Evolutionary conservation across 169 alveolate species (phyloP).

Genomic region (Theileria orientalis): DNA sequence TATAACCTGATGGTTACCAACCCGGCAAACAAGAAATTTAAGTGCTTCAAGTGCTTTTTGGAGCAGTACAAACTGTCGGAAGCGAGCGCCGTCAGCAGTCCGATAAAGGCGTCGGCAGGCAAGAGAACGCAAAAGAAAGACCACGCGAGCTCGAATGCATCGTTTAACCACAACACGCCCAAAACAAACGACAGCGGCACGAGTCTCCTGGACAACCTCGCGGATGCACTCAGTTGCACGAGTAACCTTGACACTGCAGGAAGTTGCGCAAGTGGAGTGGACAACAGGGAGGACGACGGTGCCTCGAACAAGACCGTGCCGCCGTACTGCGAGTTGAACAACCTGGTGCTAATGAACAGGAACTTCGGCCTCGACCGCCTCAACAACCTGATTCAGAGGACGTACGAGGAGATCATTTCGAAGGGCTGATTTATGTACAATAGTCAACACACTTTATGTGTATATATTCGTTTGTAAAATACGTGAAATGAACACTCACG

Average conservation of each 20-base stretch:
- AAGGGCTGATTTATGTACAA: neutral
- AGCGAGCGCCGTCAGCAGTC: neutral
- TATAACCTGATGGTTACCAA: neutral
- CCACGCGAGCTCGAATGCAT: neutral
- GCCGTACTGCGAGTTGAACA: slow-evolving; percentile 77
- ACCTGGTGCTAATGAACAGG: slow-evolving; percentile 60
- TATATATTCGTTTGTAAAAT: neutral
- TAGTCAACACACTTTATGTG: neutral
- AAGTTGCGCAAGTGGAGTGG: neutral
- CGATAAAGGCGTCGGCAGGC: neutral
- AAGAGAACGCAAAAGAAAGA: neutral
- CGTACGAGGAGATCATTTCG: neutral
- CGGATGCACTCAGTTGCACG: neutral
- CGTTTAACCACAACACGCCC: neutral
- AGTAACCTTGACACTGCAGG: too few species aligned
- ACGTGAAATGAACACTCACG: too few species aligned
- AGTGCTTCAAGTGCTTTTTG: slow-evolving; percentile 2
- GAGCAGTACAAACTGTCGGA: neutral
- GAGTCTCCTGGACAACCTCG: neutral
- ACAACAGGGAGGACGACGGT: neutral
- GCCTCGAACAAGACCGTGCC: slow-evolving; percentile 42
- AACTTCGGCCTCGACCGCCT: slow-evolving; percentile 65
- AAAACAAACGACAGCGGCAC: neutral
- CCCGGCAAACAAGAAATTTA: neutral
- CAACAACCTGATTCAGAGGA: slow-evolving; percentile 60